Conservation (phyloP, 2,329 filamentous ascomycete species). For the Microcyclosporella mali region DNA sequence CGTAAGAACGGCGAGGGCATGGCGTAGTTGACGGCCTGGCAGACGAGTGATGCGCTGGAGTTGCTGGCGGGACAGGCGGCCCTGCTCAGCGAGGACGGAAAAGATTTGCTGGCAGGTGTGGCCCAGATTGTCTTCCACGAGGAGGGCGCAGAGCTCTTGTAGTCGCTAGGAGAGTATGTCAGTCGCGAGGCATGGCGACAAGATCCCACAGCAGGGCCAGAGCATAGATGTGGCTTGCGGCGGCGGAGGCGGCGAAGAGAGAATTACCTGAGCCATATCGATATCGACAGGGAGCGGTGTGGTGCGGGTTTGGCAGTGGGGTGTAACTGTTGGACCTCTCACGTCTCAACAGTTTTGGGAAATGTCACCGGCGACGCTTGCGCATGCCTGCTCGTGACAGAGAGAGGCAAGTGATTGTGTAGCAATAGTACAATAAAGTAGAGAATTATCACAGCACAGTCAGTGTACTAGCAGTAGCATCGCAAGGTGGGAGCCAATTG, state of each 20-base stretch:
- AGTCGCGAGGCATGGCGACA: slow-evolving; percentile 5
- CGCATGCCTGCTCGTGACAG: slow-evolving; percentile 19
- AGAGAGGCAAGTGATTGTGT: slow-evolving; percentile 9
- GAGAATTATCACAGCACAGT: too few relatives aligned
- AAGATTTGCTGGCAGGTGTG: slow-evolving; percentile 82
- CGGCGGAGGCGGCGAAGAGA: background rate
- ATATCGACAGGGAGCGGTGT: slow-evolving; percentile 6
- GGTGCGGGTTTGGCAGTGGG: too few relatives aligned
- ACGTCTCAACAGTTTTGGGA: slow-evolving; percentile 29
- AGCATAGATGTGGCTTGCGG: background rate
- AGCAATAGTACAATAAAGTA: too few relatives aligned
- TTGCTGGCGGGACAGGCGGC: slow-evolving; percentile 65
- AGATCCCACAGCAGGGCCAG: too few relatives aligned
- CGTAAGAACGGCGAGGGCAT: slow-evolving; percentile 75
- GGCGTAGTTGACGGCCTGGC: slow-evolving; percentile 66
- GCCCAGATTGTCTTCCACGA: slow-evolving; percentile 84
- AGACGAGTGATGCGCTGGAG: slow-evolving; percentile 68
- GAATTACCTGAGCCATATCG: slow-evolving; percentile 4
- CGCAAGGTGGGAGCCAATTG: too few relatives aligned
- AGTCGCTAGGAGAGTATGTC: slow-evolving; percentile 55
- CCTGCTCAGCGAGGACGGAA: slow-evolving; percentile 67
- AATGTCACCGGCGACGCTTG: slow-evolving; percentile 26
- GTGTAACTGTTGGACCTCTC: slow-evolving; percentile 32
- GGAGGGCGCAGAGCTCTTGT: slow-evolving; percentile 81
- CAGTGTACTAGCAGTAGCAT: background rate